Evolutionary conservation across 2,329 filamentous ascomycete genomes (phyloP).

Genomic region (Botrytis deweyae): DNA sequence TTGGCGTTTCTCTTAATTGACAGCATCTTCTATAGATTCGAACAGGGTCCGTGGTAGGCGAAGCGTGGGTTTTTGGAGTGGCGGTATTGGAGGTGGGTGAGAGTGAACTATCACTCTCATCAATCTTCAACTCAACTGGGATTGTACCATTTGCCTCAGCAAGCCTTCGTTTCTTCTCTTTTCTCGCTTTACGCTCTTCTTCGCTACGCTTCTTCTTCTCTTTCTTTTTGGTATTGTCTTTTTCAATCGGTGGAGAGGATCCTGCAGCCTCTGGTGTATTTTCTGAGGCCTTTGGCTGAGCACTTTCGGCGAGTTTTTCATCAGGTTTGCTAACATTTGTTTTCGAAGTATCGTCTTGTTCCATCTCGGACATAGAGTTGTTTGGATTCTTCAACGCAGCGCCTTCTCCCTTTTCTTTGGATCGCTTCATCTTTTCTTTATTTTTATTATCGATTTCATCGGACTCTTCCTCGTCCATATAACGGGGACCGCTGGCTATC

Average conservation of each 20-base stretch:
- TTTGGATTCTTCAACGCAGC: constrained; percentile 69
- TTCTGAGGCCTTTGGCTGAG: constrained; percentile 41
- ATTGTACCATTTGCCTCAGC: constrained; percentile 86
- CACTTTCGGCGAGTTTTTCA: constrained; percentile 44
- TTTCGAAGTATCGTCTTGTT: constrained; percentile 47
- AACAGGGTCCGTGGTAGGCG: constrained; percentile 85
- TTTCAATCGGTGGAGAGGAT: constrained; percentile 33
- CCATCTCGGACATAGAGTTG: constrained; percentile 57
- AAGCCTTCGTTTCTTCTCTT: constrained; percentile 80
- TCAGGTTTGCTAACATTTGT: constrained; percentile 37
- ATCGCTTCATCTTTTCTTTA: constrained; percentile 63
- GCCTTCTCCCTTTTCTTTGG: constrained; percentile 70
- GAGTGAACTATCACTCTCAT: constrained; percentile 58
- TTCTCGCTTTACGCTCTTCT: constrained; percentile 86
- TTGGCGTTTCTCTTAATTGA: constrained; percentile 87
- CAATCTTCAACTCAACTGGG: constrained; percentile 77
- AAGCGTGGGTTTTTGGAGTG: constrained; percentile 55
- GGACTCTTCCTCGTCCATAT: constrained; percentile 64
- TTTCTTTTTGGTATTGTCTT: constrained; percentile 67
- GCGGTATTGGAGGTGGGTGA: constrained; percentile 36
- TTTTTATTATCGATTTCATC: constrained; percentile 48
- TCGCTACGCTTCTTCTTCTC: constrained; percentile 97
- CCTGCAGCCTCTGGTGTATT: constrained; percentile 8
- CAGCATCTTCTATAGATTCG: constrained; percentile 94
- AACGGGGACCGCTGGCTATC: constrained; percentile 83